These are phyloP conservation scores for Erodium chrysanthum DNA, from an alignment of 441 rosid genomes.

Conservation along the genomic window DNA sequence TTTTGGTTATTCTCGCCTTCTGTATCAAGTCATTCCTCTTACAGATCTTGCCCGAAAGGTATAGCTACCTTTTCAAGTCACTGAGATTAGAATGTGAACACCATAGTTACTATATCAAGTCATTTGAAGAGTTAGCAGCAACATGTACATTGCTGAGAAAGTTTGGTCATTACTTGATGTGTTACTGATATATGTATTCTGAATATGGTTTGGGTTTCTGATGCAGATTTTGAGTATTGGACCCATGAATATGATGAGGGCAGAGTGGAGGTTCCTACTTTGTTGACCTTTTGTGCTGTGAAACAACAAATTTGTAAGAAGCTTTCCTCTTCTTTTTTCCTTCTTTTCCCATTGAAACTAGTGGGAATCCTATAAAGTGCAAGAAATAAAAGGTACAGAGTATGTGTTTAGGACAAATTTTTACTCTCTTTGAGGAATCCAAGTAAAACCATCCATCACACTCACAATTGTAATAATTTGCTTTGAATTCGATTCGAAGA, in stretches of 20 bases:
- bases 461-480: too few relatives aligned
- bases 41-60: constrained; percentile 16
- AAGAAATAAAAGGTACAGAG: background rate
- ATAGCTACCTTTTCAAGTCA: background rate
- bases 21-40: constrained; percentile 19
- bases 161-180: too few relatives aligned
- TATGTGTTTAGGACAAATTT: background rate
- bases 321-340: background rate
- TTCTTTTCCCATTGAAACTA: constrained; percentile 16
- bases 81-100: too few relatives aligned
- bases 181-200: too few relatives aligned
- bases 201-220: background rate
- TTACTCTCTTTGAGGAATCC: background rate
- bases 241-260: background rate
- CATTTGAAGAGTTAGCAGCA: too few relatives aligned
- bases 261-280: constrained; percentile 1
- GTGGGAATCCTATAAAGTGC: constrained; percentile 23
- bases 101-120: too few relatives aligned
- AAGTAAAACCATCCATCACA: too few relatives aligned
- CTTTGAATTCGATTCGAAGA: too few relatives aligned
- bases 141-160: too few relatives aligned
- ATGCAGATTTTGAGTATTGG: background rate
- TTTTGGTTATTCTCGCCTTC: constrained; percentile 22
- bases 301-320: background rate
- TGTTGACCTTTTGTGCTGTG: constrained; percentile 18